phyloP scores from a whole-genome alignment of 2,329 filamentous ascomycete genomes.

The Dissoconium aciculare region DNA sequence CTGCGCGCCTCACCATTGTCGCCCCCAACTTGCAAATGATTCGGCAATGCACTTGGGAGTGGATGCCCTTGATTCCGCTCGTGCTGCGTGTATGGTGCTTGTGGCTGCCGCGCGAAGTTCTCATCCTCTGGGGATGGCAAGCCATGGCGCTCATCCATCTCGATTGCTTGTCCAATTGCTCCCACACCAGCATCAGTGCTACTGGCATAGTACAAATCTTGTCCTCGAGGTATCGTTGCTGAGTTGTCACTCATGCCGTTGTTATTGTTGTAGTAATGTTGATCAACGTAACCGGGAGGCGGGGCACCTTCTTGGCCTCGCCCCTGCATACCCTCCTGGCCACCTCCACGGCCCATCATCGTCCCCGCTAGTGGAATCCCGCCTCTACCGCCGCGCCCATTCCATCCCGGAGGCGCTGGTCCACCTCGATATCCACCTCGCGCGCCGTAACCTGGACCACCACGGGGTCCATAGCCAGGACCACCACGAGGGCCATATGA shows the following conservation, averaged over 20 bases:
- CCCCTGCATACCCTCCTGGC: slow-evolving; percentile 9
- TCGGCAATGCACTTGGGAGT: slow-evolving; percentile 14
- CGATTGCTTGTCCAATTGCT: slow-evolving; percentile 51
- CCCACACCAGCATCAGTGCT: slow-evolving; percentile 12
- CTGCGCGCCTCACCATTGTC: slow-evolving; percentile 46
- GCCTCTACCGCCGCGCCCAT: slow-evolving; percentile 34
- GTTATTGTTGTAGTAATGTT: slow-evolving; percentile 12
- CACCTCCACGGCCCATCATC: slow-evolving; percentile 21
- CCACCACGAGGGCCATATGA: background rate
- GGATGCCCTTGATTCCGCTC: slow-evolving; percentile 60
- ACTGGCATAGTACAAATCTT: too few relatives aligned
- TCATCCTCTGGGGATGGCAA: slow-evolving; percentile 28
- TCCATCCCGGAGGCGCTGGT: slow-evolving; percentile 24
- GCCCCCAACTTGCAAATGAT: slow-evolving; percentile 52
- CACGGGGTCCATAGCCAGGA: slow-evolving; percentile 25
- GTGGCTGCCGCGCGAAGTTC: slow-evolving; percentile 2
- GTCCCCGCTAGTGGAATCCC: slow-evolving; percentile 11
- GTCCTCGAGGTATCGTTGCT: too few relatives aligned
- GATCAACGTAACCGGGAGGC: slow-evolving; percentile 18
- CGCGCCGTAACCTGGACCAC: slow-evolving; percentile 29
- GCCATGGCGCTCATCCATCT: slow-evolving; percentile 62
- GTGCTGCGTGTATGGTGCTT: slow-evolving; percentile 20
- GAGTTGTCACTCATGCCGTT: too few relatives aligned
- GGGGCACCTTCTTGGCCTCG: slow-evolving; percentile 16
- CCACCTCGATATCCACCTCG: slow-evolving; percentile 26